phyloP scores from a whole-genome alignment of 2,329 filamentous ascomycete genomes.

The Xylariaceae sp. region DNA sequence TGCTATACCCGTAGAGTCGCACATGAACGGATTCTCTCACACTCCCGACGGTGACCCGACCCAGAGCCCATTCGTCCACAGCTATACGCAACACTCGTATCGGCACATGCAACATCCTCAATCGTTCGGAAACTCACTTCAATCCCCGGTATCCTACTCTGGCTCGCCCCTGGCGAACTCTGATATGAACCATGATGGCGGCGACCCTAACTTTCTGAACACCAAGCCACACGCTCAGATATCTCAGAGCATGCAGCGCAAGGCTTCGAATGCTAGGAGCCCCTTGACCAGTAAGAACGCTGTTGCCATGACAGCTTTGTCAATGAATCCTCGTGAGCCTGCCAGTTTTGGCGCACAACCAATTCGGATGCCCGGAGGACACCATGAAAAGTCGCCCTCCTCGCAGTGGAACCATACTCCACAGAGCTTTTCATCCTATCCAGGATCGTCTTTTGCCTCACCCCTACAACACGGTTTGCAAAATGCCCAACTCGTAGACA shows the following conservation, averaged over 20 bases:
- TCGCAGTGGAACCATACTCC: constrained; percentile 87
- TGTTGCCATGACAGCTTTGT: constrained; percentile 62
- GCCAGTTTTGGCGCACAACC: constrained; percentile 70
- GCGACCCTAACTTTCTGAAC: constrained; percentile 52
- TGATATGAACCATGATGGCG: constrained; percentile 46
- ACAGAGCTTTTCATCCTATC: constrained; percentile 76
- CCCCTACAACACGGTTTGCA: constrained; percentile 64
- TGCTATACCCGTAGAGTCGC: constrained; percentile 57
- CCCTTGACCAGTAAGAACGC: constrained; percentile 84
- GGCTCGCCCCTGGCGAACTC: constrained; percentile 46
- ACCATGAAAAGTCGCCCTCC: constrained; percentile 78
- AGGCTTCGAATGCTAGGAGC: constrained; percentile 67
- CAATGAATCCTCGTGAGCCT: constrained; percentile 62
- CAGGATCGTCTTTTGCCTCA: constrained; percentile 84
- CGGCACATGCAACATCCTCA: constrained; percentile 59
- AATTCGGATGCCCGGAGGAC: constrained; percentile 62
- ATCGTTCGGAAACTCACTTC: constrained; percentile 50
- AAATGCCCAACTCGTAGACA: constrained; percentile 70
- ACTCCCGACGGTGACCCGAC: constrained; percentile 90
- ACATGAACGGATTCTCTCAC: constrained; percentile 78
- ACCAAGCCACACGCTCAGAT: constrained; percentile 55
- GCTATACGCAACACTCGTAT: constrained; percentile 77
- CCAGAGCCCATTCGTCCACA: constrained; percentile 79
- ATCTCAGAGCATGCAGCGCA: constrained; percentile 61
- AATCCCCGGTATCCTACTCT: constrained; percentile 47